These are phyloP conservation scores for Aquilaria malaccensis DNA, from an alignment of 345 rosid genomes.

Conservation along the genomic window DNA sequence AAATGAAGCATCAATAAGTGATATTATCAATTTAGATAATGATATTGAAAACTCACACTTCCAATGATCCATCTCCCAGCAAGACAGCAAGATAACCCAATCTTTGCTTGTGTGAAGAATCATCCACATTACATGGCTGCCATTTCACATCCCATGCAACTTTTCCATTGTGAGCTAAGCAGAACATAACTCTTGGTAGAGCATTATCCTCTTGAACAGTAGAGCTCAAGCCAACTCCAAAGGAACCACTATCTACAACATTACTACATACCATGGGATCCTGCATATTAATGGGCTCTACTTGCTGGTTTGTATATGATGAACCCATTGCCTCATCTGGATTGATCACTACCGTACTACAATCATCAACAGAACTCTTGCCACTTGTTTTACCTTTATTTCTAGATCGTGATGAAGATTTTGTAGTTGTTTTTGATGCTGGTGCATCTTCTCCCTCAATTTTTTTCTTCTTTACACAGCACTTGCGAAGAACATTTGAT, in stretches of 20 bases:
- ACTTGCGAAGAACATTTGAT: slow-evolving; percentile 23
- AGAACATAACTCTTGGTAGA: slow-evolving; percentile 68
- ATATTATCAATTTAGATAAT: no score
- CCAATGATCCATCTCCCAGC: slow-evolving; percentile 87
- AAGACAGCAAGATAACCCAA: slow-evolving; percentile 93
- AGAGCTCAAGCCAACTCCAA: slow-evolving; percentile 13
- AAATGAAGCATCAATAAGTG: no score
- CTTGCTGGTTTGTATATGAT: slow-evolving; percentile 23
- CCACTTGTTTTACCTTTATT: slow-evolving; percentile 18
- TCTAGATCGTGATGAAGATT: slow-evolving; percentile 21
- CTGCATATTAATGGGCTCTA: slow-evolving; percentile 13
- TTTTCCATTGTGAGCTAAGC: slow-evolving; percentile 90
- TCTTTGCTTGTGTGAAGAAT: slow-evolving; percentile 40
- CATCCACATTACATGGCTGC: slow-evolving; percentile 41
- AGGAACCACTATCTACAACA: slow-evolving; percentile 18
- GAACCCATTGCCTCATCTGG: slow-evolving; percentile 22
- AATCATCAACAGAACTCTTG: slow-evolving; percentile 15
- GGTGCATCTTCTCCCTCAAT: slow-evolving; percentile 14
- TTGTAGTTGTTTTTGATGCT: slow-evolving; percentile 22
- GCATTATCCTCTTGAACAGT: slow-evolving; percentile 37
- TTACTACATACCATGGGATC: slow-evolving; percentile 17
- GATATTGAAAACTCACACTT: slow-evolving; percentile 53
- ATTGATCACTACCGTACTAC: slow-evolving; percentile 9
- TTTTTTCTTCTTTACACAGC: slow-evolving; percentile 18
- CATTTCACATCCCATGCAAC: slow-evolving; percentile 95